These are phyloP conservation scores for Dendrobium chrysotoxum DNA, from an alignment of 106 monocot species.

Conservation along the genomic window DNA sequence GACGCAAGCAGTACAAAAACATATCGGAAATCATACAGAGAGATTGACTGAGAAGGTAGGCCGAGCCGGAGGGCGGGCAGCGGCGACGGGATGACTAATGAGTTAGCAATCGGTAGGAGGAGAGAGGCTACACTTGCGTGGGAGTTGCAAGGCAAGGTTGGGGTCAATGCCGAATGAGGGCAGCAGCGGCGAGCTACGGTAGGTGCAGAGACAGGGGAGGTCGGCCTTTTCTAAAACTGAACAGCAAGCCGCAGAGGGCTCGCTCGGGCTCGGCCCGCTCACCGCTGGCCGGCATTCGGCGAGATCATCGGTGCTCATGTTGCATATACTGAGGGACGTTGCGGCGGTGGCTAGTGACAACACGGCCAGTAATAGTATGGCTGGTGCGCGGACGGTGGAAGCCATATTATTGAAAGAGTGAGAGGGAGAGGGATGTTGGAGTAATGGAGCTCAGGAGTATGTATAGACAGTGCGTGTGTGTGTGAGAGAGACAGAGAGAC, in stretches of 20 bases:
- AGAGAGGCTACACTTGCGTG: slow-evolving; percentile 14
- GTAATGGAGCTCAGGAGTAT: neutral
- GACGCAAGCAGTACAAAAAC: no score
- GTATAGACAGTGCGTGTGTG: no score
- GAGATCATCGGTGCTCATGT: slow-evolving; percentile 19
- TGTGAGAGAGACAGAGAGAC: neutral
- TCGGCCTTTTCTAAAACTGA: slow-evolving; percentile 19
- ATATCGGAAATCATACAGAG: no score
- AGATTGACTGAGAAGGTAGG: no score
- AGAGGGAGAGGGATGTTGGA: neutral
- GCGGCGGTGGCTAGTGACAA: neutral
- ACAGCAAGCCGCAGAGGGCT: slow-evolving; percentile 27
- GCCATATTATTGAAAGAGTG: neutral
- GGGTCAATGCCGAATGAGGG: slow-evolving; percentile 30
- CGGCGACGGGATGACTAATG: neutral
- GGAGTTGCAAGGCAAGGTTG: slow-evolving; percentile 27
- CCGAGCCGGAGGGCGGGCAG: neutral
- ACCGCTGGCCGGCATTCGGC: slow-evolving; percentile 30
- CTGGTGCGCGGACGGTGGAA: neutral
- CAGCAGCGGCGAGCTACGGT: slow-evolving; percentile 22
- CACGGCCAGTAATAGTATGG: neutral
- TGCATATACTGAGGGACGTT: slow-evolving; percentile 12
- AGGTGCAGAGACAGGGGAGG: slow-evolving; percentile 28
- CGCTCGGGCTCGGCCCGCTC: slow-evolving; percentile 12
- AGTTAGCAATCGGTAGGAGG: slow-evolving; percentile 6